These are phyloP conservation scores for Myrica gale DNA, from an alignment of 306 rosid species.

Conservation along the genomic window DNA sequence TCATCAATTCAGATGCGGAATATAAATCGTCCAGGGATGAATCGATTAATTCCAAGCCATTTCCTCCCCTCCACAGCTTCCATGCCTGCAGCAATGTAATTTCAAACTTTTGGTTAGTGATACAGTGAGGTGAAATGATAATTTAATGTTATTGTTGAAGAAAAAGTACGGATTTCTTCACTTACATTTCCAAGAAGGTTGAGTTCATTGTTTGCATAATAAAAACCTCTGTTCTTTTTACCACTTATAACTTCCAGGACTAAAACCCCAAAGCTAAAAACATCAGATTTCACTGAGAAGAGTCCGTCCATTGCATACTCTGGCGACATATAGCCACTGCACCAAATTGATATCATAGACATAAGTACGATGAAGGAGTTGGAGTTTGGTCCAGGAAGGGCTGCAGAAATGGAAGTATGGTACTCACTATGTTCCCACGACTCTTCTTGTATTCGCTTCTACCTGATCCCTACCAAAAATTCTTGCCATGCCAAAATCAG, in stretches of 20 bases:
- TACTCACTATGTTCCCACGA: constrained; percentile 88
- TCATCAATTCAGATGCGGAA: constrained; percentile 47
- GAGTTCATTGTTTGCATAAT: constrained; percentile 45
- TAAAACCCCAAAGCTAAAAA: constrained; percentile 72
- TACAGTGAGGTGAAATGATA: not conserved
- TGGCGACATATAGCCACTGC: constrained; percentile 79
- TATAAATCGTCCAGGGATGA: constrained; percentile 41
- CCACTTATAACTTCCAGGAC: constrained; percentile 64
- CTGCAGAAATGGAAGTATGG: not conserved
- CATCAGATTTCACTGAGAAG: constrained; percentile 73
- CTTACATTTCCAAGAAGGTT: constrained; percentile 64
- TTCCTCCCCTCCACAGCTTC: constrained; percentile 64
- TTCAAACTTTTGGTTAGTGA: constrained; percentile 16
- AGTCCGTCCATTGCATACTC: constrained; percentile 76
- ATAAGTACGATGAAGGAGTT: not conserved
- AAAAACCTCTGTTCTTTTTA: constrained; percentile 61
- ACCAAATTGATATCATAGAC: not conserved
- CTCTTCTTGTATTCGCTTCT: constrained; percentile 59
- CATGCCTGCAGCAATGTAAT: constrained; percentile 52
- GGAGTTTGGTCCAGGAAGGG: not conserved
- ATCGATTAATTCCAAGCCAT: constrained; percentile 55
- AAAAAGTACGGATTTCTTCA: not conserved
- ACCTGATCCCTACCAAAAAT: constrained; percentile 55
- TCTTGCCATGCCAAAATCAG: constrained; percentile 83
- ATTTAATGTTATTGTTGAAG: not conserved